Percentiles rank a stretch among this genome's conserved stretches.
Conservation (phyloP, 2,329 filamentous ascomycete genomes). For the Nigrospora oryzae region DNA sequence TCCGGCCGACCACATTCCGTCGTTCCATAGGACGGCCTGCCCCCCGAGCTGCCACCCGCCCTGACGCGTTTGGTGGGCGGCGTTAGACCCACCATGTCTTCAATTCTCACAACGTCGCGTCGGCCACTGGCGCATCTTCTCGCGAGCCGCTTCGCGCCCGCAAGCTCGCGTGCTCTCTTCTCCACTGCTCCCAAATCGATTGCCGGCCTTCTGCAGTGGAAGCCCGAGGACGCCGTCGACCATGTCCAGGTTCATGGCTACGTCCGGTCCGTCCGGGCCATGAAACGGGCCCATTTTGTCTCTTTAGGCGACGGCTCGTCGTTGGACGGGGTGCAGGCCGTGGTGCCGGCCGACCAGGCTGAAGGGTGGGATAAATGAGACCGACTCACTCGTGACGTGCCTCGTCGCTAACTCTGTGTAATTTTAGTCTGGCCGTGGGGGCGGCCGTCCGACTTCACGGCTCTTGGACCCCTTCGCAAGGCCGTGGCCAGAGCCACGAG, state of each 20-base stretch:
- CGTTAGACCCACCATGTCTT: constrained; percentile 4
- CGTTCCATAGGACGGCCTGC: no score
- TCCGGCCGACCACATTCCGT: no score
- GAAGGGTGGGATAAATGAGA: constrained; percentile 51
- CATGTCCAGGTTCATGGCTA: constrained; percentile 64
- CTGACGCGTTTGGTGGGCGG: background rate
- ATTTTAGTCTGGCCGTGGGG: constrained; percentile 66
- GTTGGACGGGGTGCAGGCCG: constrained; percentile 68
- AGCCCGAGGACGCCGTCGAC: constrained; percentile 31
- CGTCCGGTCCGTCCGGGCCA: constrained; percentile 75
- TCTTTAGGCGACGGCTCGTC: constrained; percentile 84
- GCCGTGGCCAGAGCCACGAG: constrained; percentile 67
- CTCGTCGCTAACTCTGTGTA: constrained; percentile 17
- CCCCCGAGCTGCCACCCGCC: no score
- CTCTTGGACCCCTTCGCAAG: constrained; percentile 64
- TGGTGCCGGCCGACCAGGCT: constrained; percentile 64
- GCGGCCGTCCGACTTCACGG: constrained; percentile 72
- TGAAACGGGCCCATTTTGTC: constrained; percentile 78
- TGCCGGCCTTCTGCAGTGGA: constrained; percentile 47
- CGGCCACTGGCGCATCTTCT: constrained; percentile 10
- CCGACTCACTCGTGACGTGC: constrained; percentile 4
- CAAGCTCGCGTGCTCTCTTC: constrained; percentile 11
- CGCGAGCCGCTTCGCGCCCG: constrained; percentile 5
- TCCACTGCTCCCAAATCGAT: constrained; percentile 33
- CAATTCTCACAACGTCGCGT: constrained; percentile 10